Conservation (phyloP, 2,329 filamentous ascomycete genomes). For the Diaporthe aspalathi region DNA sequence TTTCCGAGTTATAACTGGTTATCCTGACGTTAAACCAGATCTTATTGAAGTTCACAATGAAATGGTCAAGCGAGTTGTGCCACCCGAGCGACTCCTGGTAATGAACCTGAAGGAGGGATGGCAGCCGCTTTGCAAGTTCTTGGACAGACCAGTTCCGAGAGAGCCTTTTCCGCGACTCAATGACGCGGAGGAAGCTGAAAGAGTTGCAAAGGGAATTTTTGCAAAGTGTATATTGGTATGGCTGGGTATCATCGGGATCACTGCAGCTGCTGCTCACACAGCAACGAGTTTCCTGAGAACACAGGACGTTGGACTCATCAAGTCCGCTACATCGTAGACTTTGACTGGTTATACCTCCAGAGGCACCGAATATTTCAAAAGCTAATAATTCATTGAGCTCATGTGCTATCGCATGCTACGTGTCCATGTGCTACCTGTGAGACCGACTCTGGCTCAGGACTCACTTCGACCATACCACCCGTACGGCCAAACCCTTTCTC, state of each 20-base stretch:
- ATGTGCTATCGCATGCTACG: no score
- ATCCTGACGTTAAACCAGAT: not conserved
- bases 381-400: not conserved
- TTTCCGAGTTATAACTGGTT: not conserved
- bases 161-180: slow-evolving; percentile 31
- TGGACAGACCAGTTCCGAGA: slow-evolving; percentile 14
- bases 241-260: not conserved
- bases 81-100: slow-evolving; percentile 14
- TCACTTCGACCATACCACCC: no score
- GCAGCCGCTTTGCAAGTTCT: slow-evolving; percentile 32
- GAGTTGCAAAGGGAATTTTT: slow-evolving; percentile 1
- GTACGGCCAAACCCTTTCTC: not conserved
- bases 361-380: no score
- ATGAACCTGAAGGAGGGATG: slow-evolving; percentile 32
- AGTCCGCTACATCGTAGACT: no score
- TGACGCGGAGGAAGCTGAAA: slow-evolving; percentile 18
- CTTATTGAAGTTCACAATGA: slow-evolving; percentile 29
- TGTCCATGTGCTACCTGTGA: not conserved
- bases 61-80: slow-evolving; percentile 30
- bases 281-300: not conserved
- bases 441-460: no score
- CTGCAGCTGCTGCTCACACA: not conserved
- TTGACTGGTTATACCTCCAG: no score
- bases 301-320: not conserved
- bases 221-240: not conserved